Percentiles rank a stretch among this genome's conserved stretches.
These are phyloP conservation scores for Imleria badia DNA, from an alignment of 768 basidiomycete genomes.

Conservation along the genomic window DNA sequence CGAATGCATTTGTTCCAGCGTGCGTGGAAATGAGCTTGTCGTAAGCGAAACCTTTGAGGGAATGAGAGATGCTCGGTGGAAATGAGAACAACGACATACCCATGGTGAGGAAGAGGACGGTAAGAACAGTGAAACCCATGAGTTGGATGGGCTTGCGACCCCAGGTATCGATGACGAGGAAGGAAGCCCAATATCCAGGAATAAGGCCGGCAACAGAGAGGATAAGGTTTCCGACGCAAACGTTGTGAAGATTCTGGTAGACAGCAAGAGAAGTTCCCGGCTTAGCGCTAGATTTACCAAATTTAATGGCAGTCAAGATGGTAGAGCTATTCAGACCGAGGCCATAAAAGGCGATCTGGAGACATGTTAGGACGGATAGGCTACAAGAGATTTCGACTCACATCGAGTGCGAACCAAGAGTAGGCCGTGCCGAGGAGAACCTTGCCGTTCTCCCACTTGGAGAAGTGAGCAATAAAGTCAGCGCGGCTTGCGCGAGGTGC, in stretches of 20 bases:
- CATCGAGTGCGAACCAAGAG: constrained; percentile 89
- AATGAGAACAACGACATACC: constrained; percentile 40
- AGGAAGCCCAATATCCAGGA: constrained; percentile 65
- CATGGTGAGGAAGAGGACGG: constrained; percentile 65
- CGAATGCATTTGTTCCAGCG: constrained; percentile 55
- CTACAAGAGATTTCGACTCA: constrained; percentile 33
- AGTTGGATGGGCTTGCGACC: constrained; percentile 82
- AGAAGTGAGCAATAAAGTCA: constrained; percentile 71
- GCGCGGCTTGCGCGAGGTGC: constrained; percentile 65
- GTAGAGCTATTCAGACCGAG: constrained; percentile 81
- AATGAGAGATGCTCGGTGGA: neutral
- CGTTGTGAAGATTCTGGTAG: constrained; percentile 60
- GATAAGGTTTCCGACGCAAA: constrained; percentile 74
- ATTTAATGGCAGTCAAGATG: constrained; percentile 71
- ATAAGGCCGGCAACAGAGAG: constrained; percentile 76
- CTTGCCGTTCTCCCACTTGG: constrained; percentile 76
- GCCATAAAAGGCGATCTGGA: constrained; percentile 83
- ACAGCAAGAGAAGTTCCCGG: constrained; percentile 29
- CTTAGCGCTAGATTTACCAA: no score
- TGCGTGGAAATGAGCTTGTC: constrained; percentile 50
- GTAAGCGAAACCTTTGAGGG: constrained; percentile 59
- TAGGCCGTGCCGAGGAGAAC: constrained; percentile 75
- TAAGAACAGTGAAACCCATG: constrained; percentile 71
- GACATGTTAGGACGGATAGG: neutral
- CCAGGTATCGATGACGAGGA: constrained; percentile 71